Percentiles rank a stretch among this genome's conserved stretches.
These are phyloP conservation scores for Tetracentron sinense DNA, from an alignment of 164 flowering plant species.

Conservation along the genomic window DNA sequence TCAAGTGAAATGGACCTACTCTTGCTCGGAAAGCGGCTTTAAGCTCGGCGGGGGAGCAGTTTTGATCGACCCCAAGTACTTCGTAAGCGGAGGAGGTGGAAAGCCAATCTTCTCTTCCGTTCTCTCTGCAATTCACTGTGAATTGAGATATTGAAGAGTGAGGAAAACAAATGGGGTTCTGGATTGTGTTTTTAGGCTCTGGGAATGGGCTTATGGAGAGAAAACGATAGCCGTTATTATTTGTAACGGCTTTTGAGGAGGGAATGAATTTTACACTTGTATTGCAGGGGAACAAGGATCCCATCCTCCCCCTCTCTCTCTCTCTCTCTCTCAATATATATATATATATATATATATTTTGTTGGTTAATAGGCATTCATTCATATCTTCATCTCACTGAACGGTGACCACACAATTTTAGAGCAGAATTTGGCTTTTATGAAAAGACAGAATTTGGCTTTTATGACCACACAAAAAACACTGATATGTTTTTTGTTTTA, in stretches of 20 bases:
- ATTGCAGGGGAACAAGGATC: conserved; percentile 6
- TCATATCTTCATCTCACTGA: too few species aligned
- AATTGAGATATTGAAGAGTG: conserved; percentile 15
- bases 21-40: conserved; percentile 74
- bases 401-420: too few species aligned
- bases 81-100: conserved; percentile 44
- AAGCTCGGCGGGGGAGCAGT: conserved; percentile 55
- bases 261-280: not conserved
- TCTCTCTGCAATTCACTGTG: conserved; percentile 26
- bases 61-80: conserved; percentile 53
- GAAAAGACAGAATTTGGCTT: too few species aligned
- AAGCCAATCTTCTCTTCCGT: conserved; percentile 25
- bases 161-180: conserved; percentile 5
- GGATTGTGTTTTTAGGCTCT: not conserved
- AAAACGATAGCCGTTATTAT: not conserved
- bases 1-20: conserved; percentile 23
- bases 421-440: too few species aligned
- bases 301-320: conserved; percentile 5
- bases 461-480: too few species aligned
- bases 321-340: too few species aligned
- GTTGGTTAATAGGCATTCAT: too few species aligned
- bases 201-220: conserved; percentile 1
- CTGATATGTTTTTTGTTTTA: too few species aligned
- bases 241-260: conserved; percentile 6
- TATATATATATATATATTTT: too few species aligned